These are phyloP conservation scores for Dactylellina sp. DNA, from an alignment of 2,329 filamentous ascomycete species.

Conservation along the genomic window DNA sequence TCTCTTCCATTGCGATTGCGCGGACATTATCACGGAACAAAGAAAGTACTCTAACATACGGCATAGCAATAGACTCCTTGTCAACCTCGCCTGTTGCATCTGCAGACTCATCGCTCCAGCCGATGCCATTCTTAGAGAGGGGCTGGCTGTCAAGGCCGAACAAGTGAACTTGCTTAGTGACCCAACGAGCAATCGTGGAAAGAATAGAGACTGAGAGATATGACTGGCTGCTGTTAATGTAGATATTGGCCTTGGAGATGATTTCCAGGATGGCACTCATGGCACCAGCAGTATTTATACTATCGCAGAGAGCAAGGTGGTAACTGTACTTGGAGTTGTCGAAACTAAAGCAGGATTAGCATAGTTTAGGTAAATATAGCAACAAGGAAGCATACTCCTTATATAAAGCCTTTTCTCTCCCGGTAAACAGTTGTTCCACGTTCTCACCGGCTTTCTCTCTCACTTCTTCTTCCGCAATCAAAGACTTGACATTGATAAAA, in stretches of 20 bases:
- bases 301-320: conserved; percentile 67
- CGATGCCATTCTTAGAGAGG: conserved; percentile 57
- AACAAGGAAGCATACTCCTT: conserved; percentile 55
- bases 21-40: conserved; percentile 74
- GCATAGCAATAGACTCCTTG: conserved; percentile 57
- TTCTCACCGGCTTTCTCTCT: conserved; percentile 56
- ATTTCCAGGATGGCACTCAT: conserved; percentile 83
- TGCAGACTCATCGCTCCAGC: conserved; percentile 63
- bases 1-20: conserved; percentile 64
- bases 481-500: conserved; percentile 69
- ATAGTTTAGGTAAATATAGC: background rate
- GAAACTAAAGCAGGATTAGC: conserved; percentile 62
- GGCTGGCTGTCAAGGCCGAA: conserved; percentile 76
- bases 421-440: conserved; percentile 58
- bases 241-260: conserved; percentile 78
- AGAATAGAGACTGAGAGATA: conserved; percentile 60
- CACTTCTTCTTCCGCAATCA: conserved; percentile 61
- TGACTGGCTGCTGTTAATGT: conserved; percentile 64
- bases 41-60: conserved; percentile 70
- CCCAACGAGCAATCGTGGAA: conserved; percentile 74
- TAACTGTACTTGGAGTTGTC: conserved; percentile 70
- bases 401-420: conserved; percentile 58
- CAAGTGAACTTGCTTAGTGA: conserved; percentile 84
- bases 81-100: conserved; percentile 61
- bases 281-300: conserved; percentile 84